Evolutionary conservation across 139 green algal genomes (phyloP).

Genomic region (Yamagishiella unicocca): DNA sequence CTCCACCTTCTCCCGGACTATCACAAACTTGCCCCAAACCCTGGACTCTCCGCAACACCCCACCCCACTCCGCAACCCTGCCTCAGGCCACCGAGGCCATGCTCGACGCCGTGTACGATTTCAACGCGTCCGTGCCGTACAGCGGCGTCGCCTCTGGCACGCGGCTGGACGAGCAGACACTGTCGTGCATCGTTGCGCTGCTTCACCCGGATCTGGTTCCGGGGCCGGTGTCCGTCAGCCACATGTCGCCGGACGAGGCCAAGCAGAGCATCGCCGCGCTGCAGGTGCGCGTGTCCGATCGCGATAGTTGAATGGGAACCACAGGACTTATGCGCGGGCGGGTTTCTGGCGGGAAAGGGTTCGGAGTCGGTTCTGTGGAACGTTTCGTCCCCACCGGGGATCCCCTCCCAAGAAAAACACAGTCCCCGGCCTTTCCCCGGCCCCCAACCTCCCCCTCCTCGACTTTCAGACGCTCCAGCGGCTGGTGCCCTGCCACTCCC

Average conservation of each 20-base stretch:
- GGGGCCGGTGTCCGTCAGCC: slow-evolving; percentile 15
- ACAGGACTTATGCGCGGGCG: too few species aligned
- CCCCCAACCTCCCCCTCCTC: neutral
- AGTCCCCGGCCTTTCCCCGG: too few species aligned
- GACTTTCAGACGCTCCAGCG: slow-evolving; percentile 69
- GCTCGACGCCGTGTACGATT: slow-evolving; percentile 79
- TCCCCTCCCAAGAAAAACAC: too few species aligned
- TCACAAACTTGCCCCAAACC: neutral
- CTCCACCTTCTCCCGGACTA: too few species aligned
- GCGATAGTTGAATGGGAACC: too few species aligned
- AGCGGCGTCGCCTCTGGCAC: slow-evolving; percentile 59
- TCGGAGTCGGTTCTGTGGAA: too few species aligned
- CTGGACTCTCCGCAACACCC: too few species aligned
- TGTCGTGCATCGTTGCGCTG: slow-evolving; percentile 62
- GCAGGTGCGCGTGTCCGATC: too few species aligned
- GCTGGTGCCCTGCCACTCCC: slow-evolving; percentile 58
- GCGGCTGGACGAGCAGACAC: slow-evolving; percentile 30
- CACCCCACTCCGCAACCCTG: too few species aligned
- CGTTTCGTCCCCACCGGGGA: too few species aligned
- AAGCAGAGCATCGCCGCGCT: slow-evolving; percentile 39
- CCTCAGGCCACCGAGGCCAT: slow-evolving; percentile 56
- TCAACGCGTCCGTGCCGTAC: slow-evolving; percentile 88
- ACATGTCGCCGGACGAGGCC: slow-evolving; percentile 24
- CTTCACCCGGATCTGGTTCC: slow-evolving; percentile 66
- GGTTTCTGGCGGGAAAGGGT: too few species aligned